phyloP scores from a whole-genome alignment of 805 yeast genomes.

The Lipomyces yamadae region DNA sequence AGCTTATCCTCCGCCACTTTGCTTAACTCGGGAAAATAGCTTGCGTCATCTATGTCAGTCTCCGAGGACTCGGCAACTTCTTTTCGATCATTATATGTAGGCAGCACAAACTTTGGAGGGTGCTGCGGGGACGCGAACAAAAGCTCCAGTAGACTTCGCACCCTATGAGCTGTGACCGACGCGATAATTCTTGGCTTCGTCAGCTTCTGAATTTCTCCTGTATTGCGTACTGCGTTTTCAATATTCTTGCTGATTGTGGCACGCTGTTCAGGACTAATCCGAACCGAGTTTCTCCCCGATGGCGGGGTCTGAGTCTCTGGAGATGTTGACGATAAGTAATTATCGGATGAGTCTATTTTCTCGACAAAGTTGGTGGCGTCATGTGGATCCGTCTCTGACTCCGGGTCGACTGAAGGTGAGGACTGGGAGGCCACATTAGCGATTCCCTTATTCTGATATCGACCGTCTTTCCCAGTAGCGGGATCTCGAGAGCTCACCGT shows the following conservation, averaged over 20 bases:
- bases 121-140: background rate
- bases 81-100: background rate
- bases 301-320: background rate
- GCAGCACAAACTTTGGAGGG: background rate
- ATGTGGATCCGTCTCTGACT: background rate
- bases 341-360: background rate
- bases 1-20: background rate
- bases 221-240: background rate
- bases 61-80: background rate
- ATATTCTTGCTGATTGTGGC: background rate
- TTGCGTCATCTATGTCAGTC: background rate
- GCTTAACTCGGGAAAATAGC: background rate
- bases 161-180: background rate
- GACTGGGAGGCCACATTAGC: background rate
- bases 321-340: background rate
- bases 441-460: background rate
- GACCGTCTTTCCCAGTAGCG: background rate
- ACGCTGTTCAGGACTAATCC: background rate
- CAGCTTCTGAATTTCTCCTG: background rate
- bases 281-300: background rate
- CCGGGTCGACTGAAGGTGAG: background rate
- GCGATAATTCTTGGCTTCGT: background rate
- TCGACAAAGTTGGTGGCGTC: background rate
- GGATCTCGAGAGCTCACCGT: background rate
- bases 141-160: background rate